These are phyloP conservation scores for Hypoxylon sp. DNA, from an alignment of 2,329 filamentous ascomycete genomes.

Conservation along the genomic window DNA sequence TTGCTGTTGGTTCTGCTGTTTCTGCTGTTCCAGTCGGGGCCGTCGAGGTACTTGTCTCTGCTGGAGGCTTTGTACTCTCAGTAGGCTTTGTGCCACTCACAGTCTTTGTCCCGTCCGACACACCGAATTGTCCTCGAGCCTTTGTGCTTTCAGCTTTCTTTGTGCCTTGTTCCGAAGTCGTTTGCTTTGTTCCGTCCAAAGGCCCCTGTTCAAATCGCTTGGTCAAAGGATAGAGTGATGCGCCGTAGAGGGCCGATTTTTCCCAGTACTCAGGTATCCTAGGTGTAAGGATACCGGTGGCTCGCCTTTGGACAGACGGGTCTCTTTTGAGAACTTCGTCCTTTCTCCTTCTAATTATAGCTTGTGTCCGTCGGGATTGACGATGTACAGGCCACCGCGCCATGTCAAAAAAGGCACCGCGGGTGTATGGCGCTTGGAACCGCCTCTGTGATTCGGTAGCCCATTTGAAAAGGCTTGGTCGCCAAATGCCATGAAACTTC, in stretches of 20 bases:
- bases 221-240: too few species aligned
- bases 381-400: constrained; percentile 58
- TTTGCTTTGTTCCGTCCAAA: constrained; percentile 6
- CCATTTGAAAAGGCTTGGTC: constrained; percentile 46
- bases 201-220: neutral
- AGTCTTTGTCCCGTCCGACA: neutral
- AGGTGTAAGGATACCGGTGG: constrained; percentile 38
- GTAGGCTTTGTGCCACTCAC: neutral
- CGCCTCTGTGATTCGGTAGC: constrained; percentile 43
- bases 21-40: constrained; percentile 6
- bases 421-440: constrained; percentile 44
- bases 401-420: constrained; percentile 54
- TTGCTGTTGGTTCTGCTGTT: neutral
- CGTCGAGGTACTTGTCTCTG: constrained; percentile 6
- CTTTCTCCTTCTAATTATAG: constrained; percentile 43
- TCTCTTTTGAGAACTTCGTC: constrained; percentile 44
- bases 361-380: constrained; percentile 47
- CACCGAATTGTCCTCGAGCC: neutral
- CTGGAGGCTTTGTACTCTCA: constrained; percentile 13
- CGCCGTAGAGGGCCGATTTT: neutral
- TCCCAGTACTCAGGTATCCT: constrained; percentile 29
- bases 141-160: constrained; percentile 2
- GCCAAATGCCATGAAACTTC: constrained; percentile 33
- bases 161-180: constrained; percentile 18
- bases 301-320: constrained; percentile 42